Evolutionary conservation across 1,139 yeast species (phyloP), one percentile per base, ranked within the genome.

Genomic region (Sugiyamaella japonica): DNA sequence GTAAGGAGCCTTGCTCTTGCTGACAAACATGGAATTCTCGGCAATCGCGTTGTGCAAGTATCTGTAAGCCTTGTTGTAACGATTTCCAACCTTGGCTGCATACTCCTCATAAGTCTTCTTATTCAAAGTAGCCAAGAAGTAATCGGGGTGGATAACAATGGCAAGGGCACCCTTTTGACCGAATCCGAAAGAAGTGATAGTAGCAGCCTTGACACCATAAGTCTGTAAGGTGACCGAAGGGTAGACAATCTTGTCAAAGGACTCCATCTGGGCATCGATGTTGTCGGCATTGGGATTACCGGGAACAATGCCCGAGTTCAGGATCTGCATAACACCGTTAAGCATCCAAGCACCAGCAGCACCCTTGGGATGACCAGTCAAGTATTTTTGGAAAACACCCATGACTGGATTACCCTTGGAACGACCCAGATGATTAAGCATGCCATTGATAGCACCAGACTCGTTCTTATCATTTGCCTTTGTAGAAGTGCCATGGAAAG

Each of bases 291-390:
- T 95, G 76, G 97, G 85, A 81, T 93, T 93, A 75, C 99, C 99
- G 64, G 99, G 99, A 66, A 93, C 96, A 68, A 91, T 71, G 75
- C 99, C 99, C 68, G 89, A 74, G 76, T 89, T 86, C 73, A 93
- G 80, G 64, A 91, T 86, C 79, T 93, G 99, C 65, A 93, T 79
- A 59, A 91, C 97, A 76, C 99, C 99, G 75, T 93, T 95, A 81
- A 93, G 79, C 99, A 95, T 93, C 99, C 99, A 93, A 60, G 99
- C 98, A 81, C 98, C 99, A 56, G 99, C 99, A 66, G 99, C 99
- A 83, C 99, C 99, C 86, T 93, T 93, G 69, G 99, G 99, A 79
- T 93, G 99, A 77, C 99, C 99, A 68, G 99, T 93, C 70, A 93
- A 83, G 84, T 83, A 93, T 77, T 93, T 93, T 77, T 93, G 99